These are phyloP conservation scores for Alternaria novae-zelandiae DNA, from an alignment of 2,329 filamentous ascomycete genomes.

Conservation along the genomic window DNA sequence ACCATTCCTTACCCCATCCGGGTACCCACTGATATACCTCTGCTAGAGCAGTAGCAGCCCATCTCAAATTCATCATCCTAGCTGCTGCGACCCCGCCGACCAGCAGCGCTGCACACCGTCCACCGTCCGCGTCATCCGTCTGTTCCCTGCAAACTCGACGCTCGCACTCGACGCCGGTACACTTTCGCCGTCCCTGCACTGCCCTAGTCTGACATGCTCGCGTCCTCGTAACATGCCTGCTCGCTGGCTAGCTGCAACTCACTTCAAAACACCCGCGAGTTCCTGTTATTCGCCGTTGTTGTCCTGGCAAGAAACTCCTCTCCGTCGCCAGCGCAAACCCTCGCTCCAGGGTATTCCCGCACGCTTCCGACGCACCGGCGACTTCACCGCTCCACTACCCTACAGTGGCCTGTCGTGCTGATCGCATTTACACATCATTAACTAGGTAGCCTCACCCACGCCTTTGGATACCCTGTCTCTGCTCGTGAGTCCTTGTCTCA, in stretches of 20 bases:
- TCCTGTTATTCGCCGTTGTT: constrained; percentile 33
- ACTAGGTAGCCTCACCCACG: constrained; percentile 22
- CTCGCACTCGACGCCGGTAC: constrained; percentile 15
- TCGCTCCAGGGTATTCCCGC: constrained; percentile 40
- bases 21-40: not conserved
- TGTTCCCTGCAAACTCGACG: constrained; percentile 20
- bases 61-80: not conserved
- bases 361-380: constrained; percentile 36
- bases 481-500: constrained; percentile 46
- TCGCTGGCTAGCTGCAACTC: constrained; percentile 24
- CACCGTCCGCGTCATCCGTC: constrained; percentile 39
- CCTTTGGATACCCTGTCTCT: constrained; percentile 29
- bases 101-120: constrained; percentile 1
- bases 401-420: constrained; percentile 31
- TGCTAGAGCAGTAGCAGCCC: not conserved
- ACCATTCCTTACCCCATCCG: not conserved
- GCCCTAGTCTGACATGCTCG: constrained; percentile 21
- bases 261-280: constrained; percentile 36
- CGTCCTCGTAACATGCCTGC: constrained; percentile 23
- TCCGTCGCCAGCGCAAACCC: constrained; percentile 35
- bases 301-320: constrained; percentile 29
- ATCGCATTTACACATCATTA: constrained; percentile 33
- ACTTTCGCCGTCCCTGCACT: constrained; percentile 22
- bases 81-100: constrained; percentile 28
- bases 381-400: constrained; percentile 38